Base-by-base conservation (phyloP, 2,329 filamentous ascomycete species). In the Xylariaceae sp. region DNA sequence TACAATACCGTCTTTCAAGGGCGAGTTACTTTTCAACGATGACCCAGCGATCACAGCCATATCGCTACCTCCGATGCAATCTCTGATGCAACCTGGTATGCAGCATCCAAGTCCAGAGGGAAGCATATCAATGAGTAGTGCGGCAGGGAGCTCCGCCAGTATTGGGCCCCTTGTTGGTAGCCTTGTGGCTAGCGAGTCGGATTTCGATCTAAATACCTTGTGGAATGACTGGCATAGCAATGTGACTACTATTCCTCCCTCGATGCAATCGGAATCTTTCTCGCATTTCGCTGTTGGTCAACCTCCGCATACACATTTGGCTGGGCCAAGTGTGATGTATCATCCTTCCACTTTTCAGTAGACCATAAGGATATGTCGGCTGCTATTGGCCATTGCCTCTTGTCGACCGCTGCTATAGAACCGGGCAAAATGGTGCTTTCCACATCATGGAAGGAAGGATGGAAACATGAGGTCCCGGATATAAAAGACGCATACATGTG, bases 101-200 rank as follows among this genome's bases (percentile, higher is more conserved):
- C 62, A 64, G 40, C 61, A 63, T 39, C 61, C 60, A 6, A 64
- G 60, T 25, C 61, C 62, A 6, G 61, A 64, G 32, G 60, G 54
- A 23, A 62, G 54, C 16, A 46, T 59, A 7, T 57, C 61, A 12
- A 41, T 61, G 32, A 58, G 49, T 39, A 56, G 50, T 32, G 54
- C 50, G 11, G 51, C 59, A 19, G 52, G 55, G 10, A 35, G 48
- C 3, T 36, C 50, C 11, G 50, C 49, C 14, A 48, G 53, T 16
- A 47, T 60, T 40, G 41, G 50, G 3, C 55, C 55, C 8, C 47
- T 48, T 11, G 55, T 59, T 17, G 62, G 64, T 36, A 10, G 43
- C 2, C 43, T 58, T 6, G 52, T 55, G 17, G 61, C 58, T 6
- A 54, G 53, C 6, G 65, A 70, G 38, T 27, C 39, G 8, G 51